Percentiles rank a stretch among this genome's conserved stretches.
Evolutionary conservation across 306 rosid genomes (phyloP).

Genomic region (Erythrophleum fordii): DNA sequence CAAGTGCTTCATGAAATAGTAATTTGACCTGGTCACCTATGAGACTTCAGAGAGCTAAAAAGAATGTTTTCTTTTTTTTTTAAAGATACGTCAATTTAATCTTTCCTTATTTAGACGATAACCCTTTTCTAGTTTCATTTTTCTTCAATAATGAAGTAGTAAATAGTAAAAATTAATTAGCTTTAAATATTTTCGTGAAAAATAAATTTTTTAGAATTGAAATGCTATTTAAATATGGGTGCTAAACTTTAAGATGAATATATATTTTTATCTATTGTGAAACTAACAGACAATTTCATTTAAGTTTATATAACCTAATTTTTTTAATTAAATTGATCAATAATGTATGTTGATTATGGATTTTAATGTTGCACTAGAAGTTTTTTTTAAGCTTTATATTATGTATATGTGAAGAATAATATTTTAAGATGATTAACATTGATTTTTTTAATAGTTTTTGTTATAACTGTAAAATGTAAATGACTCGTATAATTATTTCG

Average conservation of each 20-base stretch:
- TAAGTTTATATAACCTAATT: neutral
- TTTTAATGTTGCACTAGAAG: too few species aligned
- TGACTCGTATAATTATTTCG: too few species aligned
- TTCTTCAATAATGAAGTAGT: too few species aligned
- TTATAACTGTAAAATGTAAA: neutral
- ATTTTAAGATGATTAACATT: neutral
- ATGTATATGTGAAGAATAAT: neutral
- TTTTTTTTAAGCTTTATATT: too few species aligned
- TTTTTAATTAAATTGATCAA: neutral
- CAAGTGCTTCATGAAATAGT: slow-evolving; percentile 40
- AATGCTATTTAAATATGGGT: neutral
- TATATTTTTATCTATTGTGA: neutral
- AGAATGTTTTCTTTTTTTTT: neutral
- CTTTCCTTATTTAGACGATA: neutral
- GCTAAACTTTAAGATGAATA: neutral
- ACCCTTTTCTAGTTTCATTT: too few species aligned
- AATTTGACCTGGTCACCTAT: slow-evolving; percentile 52
- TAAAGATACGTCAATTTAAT: neutral
- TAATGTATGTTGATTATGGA: neutral
- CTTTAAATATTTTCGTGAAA: neutral
- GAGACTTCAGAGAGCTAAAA: neutral
- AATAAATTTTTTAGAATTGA: neutral
- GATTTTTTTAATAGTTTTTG: neutral
- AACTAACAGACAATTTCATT: neutral
- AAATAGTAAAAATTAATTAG: too few species aligned